Percentiles rank a stretch among this genome's conserved stretches.
Conservation (phyloP, 148 eudicot genomes). For the Rhododendron molle region DNA sequence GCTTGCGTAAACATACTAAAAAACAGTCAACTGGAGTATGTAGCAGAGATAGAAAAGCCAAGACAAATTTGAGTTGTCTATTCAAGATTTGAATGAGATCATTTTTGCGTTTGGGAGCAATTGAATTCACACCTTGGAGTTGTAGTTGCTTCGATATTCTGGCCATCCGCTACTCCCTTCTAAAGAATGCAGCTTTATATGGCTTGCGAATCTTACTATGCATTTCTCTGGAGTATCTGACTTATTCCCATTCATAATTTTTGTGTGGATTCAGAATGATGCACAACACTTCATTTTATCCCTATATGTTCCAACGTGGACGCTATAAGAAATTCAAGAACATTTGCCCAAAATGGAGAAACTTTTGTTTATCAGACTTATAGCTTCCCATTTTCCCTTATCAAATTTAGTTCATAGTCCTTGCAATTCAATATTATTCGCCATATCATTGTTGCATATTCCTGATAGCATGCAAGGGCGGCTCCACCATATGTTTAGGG, state of each 20-base stretch:
- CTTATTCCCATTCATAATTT: background rate
- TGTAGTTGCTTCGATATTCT: constrained; percentile 7
- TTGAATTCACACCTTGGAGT: background rate
- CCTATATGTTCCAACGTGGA: background rate
- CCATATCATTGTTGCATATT: background rate
- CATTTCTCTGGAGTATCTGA: background rate
- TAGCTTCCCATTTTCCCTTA: background rate
- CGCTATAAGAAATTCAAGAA: background rate
- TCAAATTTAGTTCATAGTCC: background rate
- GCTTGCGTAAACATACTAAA: background rate
- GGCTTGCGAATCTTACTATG: background rate
- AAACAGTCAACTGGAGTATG: background rate
- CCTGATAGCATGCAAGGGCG: background rate
- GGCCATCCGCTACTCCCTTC: background rate
- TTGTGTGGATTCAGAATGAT: background rate
- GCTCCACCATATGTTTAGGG: no score
- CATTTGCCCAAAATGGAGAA: background rate
- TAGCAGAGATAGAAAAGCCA: background rate
- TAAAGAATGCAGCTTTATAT: background rate
- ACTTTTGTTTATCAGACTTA: background rate
- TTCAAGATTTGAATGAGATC: background rate
- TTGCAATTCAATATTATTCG: background rate
- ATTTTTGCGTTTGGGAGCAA: background rate
- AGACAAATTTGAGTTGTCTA: background rate
- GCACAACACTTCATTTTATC: background rate